A percentile compares a stretch with the other conserved stretches of the same genome.
phyloP scores from a whole-genome alignment of 495 filamentous ascomycete species.

The Aspergillus asperescens region DNA sequence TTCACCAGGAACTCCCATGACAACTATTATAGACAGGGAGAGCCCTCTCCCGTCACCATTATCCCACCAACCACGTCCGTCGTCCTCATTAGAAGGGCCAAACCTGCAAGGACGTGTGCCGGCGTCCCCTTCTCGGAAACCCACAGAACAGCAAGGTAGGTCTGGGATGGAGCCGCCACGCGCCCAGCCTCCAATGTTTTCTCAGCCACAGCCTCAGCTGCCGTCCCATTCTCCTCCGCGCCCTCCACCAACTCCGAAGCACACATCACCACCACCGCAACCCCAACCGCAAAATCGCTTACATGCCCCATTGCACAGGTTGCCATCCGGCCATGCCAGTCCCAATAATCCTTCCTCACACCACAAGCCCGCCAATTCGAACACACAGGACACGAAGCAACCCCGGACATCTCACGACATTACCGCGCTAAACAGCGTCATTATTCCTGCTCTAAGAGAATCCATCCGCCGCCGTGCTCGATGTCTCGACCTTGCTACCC shows the following conservation, averaged over 20 bases:
- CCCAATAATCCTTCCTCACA: background rate
- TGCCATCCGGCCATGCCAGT: constrained; percentile 3
- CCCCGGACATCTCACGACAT: constrained; percentile 26
- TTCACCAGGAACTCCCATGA: constrained; percentile 15
- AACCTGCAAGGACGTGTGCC: constrained; percentile 40
- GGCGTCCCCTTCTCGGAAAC: constrained; percentile 30
- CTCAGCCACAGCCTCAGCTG: constrained; percentile 25
- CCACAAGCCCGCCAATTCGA: constrained; percentile 3
- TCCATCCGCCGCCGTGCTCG: constrained; percentile 70
- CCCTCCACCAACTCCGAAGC: constrained; percentile 25
- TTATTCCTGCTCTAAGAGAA: constrained; percentile 84
- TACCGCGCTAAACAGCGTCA: constrained; percentile 71
- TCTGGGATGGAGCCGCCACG: constrained; percentile 8
- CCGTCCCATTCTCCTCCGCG: constrained; percentile 9
- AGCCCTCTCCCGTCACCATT: constrained; percentile 30
- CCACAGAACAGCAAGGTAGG: constrained; percentile 22
- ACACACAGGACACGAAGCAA: constrained; percentile 16
- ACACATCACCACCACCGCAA: constrained; percentile 14
- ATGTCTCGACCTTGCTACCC: constrained; percentile 20
- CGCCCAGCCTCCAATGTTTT: constrained; percentile 28
- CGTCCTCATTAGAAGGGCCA: constrained; percentile 46
- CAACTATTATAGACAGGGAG: constrained; percentile 15
- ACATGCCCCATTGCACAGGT: background rate
- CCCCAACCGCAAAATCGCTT: constrained; percentile 9
- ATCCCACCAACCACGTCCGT: constrained; percentile 11